Base-by-base conservation (phyloP, 495 filamentous ascomycete genomes). In the Aspergillus bertholletiae region DNA sequence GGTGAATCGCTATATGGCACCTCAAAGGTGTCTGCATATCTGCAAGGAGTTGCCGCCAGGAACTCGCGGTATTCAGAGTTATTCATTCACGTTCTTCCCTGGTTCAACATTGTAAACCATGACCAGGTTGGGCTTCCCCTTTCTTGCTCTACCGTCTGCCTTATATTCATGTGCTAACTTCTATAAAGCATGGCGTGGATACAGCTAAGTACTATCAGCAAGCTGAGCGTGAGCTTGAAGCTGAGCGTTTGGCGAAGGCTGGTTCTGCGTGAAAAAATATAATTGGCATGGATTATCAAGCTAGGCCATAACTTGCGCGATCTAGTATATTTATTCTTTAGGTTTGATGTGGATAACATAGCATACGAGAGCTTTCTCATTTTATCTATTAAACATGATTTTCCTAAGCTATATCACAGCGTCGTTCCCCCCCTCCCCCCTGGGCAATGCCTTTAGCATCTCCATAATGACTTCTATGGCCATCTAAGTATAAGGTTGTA, bases 71-170 rank as follows among this genome's bases (percentile, higher is more conserved):
- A 96, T 77, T 84, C 89, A 26, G 84, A 87, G 26, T 76, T 94
- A 17, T 95, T 90, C 64, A 73, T 88, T 43, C 86, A 90, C 63
- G 81, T 94, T 39, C 64, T 98, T 27, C 94, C 94, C 18, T 96
- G 90, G 94, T 89, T 95, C 78, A 98, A 98, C 77, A 83, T 97
- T 71, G 93, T 96, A 56, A 97, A 98, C 70, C 94, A 98, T 74
- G 87, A 84, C 61, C 90, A 87, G 72, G 85, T 86, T 67, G 62
- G 46, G 46, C 12, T 55, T 46, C 15, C 22, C 27, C n/a, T 34
- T 32, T 46, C 23, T 23, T 30, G 17, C n/a, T 51, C 15, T 15
- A 23, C 23, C 12, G 32, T 32, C 32, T 21, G 39, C 9, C 20
- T 23, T 17, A 9, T n/a, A 13, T 32, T n/a, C 4, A 39, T 23